These are phyloP conservation scores for Fraxinus americana DNA, from an alignment of 257 asterid genomes.

Conservation along the genomic window DNA sequence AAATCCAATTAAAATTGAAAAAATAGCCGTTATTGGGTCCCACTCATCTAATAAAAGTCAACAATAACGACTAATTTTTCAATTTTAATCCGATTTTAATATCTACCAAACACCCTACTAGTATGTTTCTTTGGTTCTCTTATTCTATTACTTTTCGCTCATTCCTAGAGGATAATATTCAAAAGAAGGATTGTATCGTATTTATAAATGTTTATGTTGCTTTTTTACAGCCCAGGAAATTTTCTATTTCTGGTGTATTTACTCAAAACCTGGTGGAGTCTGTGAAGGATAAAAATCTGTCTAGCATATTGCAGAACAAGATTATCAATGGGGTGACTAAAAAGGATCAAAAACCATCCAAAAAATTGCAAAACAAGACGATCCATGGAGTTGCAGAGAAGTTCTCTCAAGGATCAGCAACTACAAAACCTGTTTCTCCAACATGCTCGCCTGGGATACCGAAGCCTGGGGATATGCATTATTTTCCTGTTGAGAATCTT, in stretches of 20 bases:
- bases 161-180: too few species aligned
- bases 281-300: not conserved
- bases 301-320: not conserved
- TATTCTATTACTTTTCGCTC: not conserved
- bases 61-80: too few species aligned
- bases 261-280: not conserved
- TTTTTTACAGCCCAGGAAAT: slow-evolving; percentile 23
- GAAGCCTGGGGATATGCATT: slow-evolving; percentile 13
- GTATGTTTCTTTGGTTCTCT: slow-evolving; percentile 9
- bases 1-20: too few species aligned
- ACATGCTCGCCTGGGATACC: slow-evolving; percentile 13
- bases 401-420: slow-evolving; percentile 7
- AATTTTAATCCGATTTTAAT: too few species aligned
- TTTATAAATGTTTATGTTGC: not conserved
- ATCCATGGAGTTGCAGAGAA: slow-evolving; percentile 4
- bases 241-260: slow-evolving; percentile 9
- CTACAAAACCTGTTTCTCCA: not conserved
- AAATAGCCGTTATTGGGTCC: too few species aligned
- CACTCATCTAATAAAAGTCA: too few species aligned
- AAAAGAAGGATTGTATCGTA: not conserved
- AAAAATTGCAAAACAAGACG: slow-evolving; percentile 11
- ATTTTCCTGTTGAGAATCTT: slow-evolving; percentile 14
- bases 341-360: too few species aligned
- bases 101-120: too few species aligned
- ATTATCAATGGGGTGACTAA: too few species aligned